These are phyloP conservation scores for Mycena amicta DNA, from an alignment of 768 basidiomycete genomes.

Conservation along the genomic window DNA sequence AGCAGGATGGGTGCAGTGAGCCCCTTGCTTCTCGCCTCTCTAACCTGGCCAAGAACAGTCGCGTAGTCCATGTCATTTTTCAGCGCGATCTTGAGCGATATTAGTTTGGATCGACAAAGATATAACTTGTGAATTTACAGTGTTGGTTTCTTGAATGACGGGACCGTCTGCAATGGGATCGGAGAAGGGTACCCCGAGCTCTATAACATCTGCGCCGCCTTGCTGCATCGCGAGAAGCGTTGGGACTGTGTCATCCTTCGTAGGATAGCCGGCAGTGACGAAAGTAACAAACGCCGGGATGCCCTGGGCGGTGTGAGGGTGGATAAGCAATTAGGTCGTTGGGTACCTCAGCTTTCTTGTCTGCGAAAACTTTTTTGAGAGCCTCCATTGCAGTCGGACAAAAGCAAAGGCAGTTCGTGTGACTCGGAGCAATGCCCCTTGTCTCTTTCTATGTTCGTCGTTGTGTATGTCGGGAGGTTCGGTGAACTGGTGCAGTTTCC, in stretches of 20 bases:
- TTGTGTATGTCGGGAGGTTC: too few relatives aligned
- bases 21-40: constrained; percentile 79
- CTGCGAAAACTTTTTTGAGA: constrained; percentile 68
- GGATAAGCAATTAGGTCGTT: background rate
- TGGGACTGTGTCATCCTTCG: constrained; percentile 75
- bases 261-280: constrained; percentile 93
- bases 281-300: constrained; percentile 78
- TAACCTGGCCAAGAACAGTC: constrained; percentile 72
- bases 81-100: constrained; percentile 71
- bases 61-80: constrained; percentile 78
- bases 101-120: background rate
- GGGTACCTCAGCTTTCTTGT: constrained; percentile 60
- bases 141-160: constrained; percentile 88
- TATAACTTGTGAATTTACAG: constrained; percentile 42
- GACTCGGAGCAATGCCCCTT: background rate
- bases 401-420: too few relatives aligned
- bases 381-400: constrained; percentile 58
- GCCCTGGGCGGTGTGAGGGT: constrained; percentile 39
- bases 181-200: constrained; percentile 93
- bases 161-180: constrained; percentile 97
- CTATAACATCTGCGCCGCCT: constrained; percentile 93
- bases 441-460: too few relatives aligned
- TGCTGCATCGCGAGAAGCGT: constrained; percentile 90
- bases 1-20: constrained; percentile 86
- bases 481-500: too few relatives aligned